Percentiles rank a stretch among this genome's conserved stretches.
phyloP scores from a whole-genome alignment of 768 basidiomycete genomes.

The Russula brevipes region DNA sequence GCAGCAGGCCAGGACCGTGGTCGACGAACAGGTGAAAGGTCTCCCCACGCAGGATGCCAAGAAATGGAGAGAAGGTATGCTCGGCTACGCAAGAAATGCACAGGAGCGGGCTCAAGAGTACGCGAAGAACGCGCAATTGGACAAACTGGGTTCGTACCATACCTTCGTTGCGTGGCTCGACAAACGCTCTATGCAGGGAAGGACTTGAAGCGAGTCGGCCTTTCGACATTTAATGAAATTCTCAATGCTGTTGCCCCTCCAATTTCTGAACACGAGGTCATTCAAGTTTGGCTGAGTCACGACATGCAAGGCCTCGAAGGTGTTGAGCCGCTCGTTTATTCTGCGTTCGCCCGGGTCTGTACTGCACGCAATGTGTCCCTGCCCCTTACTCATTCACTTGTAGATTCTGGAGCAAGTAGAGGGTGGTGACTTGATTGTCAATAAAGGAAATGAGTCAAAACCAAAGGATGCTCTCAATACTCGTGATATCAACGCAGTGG shows the following conservation, averaged over 20 bases:
- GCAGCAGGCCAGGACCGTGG: conserved; percentile 80
- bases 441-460: conserved; percentile 70
- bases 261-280: conserved; percentile 96
- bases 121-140: conserved; percentile 81
- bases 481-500: conserved; percentile 76
- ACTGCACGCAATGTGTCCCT: conserved; percentile 1
- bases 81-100: conserved; percentile 77
- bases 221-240: conserved; percentile 86
- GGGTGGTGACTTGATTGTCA: conserved; percentile 86
- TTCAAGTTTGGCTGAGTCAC: conserved; percentile 92
- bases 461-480: conserved; percentile 51
- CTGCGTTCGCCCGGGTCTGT: conserved; percentile 71
- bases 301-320: conserved; percentile 98
- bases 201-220: conserved; percentile 82
- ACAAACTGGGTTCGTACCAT: conserved; percentile 67
- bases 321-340: conserved; percentile 89
- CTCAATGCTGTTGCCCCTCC: conserved; percentile 97
- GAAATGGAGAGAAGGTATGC: conserved; percentile 81
- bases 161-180: conserved; percentile 2
- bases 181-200: conserved; percentile 51
- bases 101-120: conserved; percentile 44
- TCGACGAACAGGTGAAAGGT: conserved; percentile 90
- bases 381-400: conserved; percentile 1
- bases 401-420: conserved; percentile 91
- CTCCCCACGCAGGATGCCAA: conserved; percentile 81